Conservation (phyloP, 164 flowering plant genomes). For the Magnolia changhungtana region DNA sequence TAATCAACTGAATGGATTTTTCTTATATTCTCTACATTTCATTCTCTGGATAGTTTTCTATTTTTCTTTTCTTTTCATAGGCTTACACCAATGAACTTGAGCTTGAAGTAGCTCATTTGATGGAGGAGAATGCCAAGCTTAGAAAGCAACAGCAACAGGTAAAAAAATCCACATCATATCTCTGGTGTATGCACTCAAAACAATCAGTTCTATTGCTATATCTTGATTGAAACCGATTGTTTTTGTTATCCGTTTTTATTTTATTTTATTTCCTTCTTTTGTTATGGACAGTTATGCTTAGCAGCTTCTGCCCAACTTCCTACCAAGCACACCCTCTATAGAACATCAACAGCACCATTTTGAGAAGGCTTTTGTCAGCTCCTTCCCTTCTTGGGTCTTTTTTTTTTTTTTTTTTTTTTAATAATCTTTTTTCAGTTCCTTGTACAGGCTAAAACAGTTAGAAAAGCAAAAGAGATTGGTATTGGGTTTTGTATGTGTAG, state of each 20-base stretch:
- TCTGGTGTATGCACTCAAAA: not conserved
- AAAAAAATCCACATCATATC: not conserved
- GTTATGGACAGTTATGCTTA: slow-evolving; percentile 19
- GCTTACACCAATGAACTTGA: slow-evolving; percentile 69
- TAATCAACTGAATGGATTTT: not conserved
- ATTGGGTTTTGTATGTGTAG: not conserved
- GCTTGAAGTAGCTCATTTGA: slow-evolving; percentile 43
- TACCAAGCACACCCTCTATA: slow-evolving; percentile 32
- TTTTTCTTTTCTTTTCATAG: slow-evolving; percentile 19
- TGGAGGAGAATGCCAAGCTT: slow-evolving; percentile 57
- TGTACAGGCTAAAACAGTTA: slow-evolving; percentile 3
- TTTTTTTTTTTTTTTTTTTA: not conserved
- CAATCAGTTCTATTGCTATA: too few relatives aligned
- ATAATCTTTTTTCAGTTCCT: not conserved
- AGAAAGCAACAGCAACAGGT: slow-evolving; percentile 36
- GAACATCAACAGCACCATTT: slow-evolving; percentile 60
- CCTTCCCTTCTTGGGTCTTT: not conserved
- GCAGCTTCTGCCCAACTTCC: slow-evolving; percentile 34
- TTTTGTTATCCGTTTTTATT: not conserved
- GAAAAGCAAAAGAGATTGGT: not conserved
- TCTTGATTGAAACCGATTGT: not conserved
- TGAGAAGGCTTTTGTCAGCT: slow-evolving; percentile 21
- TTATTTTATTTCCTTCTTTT: not conserved
- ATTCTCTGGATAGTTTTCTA: not conserved
- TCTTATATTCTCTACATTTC: not conserved